A percentile compares a stretch with the other conserved stretches of the same genome.
These are phyloP conservation scores for Sarcodon aspratus DNA, from an alignment of 768 basidiomycete genomes.

Conservation along the genomic window DNA sequence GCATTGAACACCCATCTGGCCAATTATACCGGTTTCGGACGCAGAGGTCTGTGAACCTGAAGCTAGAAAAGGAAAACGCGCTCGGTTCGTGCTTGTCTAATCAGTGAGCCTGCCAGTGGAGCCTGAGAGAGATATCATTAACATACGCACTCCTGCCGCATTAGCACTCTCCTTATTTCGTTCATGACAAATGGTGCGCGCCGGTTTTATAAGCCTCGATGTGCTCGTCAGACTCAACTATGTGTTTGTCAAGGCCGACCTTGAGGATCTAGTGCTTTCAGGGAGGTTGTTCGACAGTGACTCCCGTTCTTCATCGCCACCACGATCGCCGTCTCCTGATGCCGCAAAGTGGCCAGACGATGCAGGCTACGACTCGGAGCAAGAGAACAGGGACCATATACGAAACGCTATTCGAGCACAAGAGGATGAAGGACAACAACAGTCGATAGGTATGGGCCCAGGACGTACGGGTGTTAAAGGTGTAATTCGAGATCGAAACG, in stretches of 20 bases:
- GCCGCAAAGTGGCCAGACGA: constrained; percentile 48
- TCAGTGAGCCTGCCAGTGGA: no score
- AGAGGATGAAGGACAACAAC: constrained; percentile 29
- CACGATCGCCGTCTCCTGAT: constrained; percentile 37
- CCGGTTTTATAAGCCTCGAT: no score
- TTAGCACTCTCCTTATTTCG: no score
- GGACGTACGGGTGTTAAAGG: constrained; percentile 85
- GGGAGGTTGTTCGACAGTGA: constrained; percentile 57
- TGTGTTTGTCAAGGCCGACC: constrained; percentile 21
- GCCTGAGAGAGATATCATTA: no score
- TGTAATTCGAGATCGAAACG: constrained; percentile 72
- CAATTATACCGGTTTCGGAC: no score
- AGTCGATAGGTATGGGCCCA: constrained; percentile 77
- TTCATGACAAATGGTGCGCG: no score
- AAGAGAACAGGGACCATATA: not conserved
- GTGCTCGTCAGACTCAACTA: no score
- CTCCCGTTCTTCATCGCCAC: constrained; percentile 43
- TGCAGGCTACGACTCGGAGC: constrained; percentile 23
- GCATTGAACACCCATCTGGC: no score
- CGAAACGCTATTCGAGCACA: constrained; percentile 16
- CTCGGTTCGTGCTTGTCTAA: no score
- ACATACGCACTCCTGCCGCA: no score
- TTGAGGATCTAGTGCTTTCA: constrained; percentile 68
- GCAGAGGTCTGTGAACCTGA: no score
- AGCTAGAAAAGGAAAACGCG: no score